Evolutionary conservation across 805 yeast genomes (phyloP).

Genomic region (Candida gorgasii): DNA sequence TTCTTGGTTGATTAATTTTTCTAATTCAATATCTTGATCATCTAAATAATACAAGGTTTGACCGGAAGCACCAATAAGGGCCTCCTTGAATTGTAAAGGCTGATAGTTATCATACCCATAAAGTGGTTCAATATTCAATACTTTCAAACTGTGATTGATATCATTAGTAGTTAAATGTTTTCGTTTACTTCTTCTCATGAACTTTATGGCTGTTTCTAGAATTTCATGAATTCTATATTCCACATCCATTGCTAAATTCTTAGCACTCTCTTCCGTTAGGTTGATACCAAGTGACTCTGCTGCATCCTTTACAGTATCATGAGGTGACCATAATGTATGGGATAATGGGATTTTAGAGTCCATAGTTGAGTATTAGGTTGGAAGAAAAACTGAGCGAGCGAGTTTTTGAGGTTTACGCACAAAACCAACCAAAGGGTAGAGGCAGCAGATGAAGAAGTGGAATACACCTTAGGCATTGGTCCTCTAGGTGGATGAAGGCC

Average conservation of each 20-base stretch:
- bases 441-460: no score
- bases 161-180: constrained; percentile 79
- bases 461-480: no score
- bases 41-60: constrained; percentile 91
- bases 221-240: constrained; percentile 96
- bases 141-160: constrained; percentile 76
- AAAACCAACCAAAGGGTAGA: no score
- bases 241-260: constrained; percentile 97
- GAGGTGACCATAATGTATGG: constrained; percentile 95
- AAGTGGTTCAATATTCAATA: constrained; percentile 90
- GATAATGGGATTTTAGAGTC: constrained; percentile 59
- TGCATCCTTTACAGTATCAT: constrained; percentile 94
- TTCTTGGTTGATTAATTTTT: constrained; percentile 88
- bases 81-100: constrained; percentile 80
- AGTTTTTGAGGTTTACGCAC: no score
- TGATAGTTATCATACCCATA: constrained; percentile 79
- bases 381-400: neutral
- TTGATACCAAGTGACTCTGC: constrained; percentile 88
- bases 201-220: constrained; percentile 91
- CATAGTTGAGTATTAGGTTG: neutral
- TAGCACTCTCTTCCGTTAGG: constrained; percentile 88
- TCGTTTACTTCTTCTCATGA: constrained; percentile 92
- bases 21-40: constrained; percentile 92
- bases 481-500: no score
- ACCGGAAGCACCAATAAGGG: constrained; percentile 80